Base-by-base conservation (phyloP, 2,329 filamentous ascomycete genomes). In the Diaporthe amygdali region DNA sequence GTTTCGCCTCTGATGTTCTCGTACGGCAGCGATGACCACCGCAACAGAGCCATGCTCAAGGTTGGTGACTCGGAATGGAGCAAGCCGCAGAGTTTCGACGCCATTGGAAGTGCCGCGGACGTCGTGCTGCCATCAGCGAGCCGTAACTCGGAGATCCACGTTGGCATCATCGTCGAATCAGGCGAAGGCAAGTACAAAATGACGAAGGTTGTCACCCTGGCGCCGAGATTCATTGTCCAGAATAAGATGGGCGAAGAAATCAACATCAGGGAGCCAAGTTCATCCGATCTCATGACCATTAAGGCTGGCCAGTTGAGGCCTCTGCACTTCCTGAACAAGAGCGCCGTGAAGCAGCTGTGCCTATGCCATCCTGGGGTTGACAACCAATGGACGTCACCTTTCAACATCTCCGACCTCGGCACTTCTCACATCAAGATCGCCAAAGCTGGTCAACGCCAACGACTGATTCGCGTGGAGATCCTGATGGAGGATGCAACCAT, bases 131-230 rank as follows among this genome's bases (percentile, higher is more conserved):
- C 93, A 63, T 94, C 95, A 0, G 83, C 88, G 2, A 89, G 88
- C 51, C 91, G 89, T 52, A 88, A 87, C 70, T 92, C 92, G 2
- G 96, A 99, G 80, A 95, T 98, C 77, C 95, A 98, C 77, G 88
- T 97, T 8, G 96, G 96, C 56, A 91, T 99, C 61, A 96, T 92
- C 2, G 92, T 99, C 37, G 91, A 94, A 71, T 93, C 97, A 71
- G 96, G 96, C 14, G 93, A 97, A 77, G 96, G 96, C 77, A 99
- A 99, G 82, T 99, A 98, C 85, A 98, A 97, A 81, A 87, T 99
- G 85, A 97, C 94, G 22, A 98, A 97, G 83, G 93, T 98, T 15
- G 94, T 99, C 32, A 98, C 95, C 0, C 89, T 99, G 49, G 92
- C 96, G 0, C 96, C 97, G 32, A 90, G 96, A 30, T 99, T 97